Evolutionary conservation across 2,329 filamentous ascomycete genomes (phyloP).

Genomic region (Aspergillus felis): DNA sequence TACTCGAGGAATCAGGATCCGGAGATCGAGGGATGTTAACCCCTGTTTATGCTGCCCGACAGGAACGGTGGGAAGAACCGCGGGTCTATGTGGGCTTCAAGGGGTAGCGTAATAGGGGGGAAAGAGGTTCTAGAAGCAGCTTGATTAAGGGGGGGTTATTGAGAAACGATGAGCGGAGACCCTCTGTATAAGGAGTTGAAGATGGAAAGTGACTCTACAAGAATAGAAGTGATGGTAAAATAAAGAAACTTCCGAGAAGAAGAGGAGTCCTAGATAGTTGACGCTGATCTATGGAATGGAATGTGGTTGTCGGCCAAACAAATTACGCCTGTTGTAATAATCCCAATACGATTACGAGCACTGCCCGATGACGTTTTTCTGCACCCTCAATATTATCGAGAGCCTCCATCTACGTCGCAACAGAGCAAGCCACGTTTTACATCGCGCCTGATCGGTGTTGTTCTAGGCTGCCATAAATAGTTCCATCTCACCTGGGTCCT

Average conservation of each 20-base stretch:
- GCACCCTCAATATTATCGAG: slow-evolving; percentile 1
- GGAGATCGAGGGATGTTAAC: not conserved
- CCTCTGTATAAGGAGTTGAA: not conserved
- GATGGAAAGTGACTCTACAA: not conserved
- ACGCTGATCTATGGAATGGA: slow-evolving; percentile 10
- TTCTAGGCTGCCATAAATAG: not conserved
- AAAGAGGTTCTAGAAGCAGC: not conserved
- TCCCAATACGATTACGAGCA: slow-evolving; percentile 1
- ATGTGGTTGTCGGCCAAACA: slow-evolving; percentile 18
- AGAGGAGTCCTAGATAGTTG: slow-evolving; percentile 4
- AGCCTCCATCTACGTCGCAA: not conserved
- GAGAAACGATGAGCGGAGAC: not conserved
- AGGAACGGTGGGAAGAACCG: not conserved
- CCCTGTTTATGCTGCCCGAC: not conserved
- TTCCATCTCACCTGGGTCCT: slow-evolving; percentile 10
- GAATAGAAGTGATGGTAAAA: not conserved
- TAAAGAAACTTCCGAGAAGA: not conserved
- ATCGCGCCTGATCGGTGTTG: not conserved
- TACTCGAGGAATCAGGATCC: not conserved
- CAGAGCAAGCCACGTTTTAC: not conserved
- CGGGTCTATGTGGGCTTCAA: not conserved
- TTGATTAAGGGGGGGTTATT: not conserved
- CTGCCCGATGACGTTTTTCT: slow-evolving; percentile 25
- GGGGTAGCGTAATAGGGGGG: not conserved
- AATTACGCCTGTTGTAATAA: not conserved